phyloP scores from a whole-genome alignment of 75 land plant species.

The Cryptomeria japonica region DNA sequence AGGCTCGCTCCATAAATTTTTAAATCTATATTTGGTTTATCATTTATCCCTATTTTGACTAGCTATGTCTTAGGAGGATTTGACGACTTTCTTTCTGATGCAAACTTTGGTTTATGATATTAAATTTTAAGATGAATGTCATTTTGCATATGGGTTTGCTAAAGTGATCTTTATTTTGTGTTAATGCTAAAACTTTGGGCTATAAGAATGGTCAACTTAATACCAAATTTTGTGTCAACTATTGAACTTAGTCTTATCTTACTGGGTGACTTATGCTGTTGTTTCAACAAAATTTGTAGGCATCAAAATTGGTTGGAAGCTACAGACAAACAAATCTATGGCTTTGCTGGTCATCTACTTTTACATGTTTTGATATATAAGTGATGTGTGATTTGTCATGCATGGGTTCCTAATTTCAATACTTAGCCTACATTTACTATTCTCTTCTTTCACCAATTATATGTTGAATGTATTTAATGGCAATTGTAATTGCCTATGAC shows the following conservation, averaged over 20 bases:
- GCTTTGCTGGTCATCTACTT: neutral
- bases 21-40: no score
- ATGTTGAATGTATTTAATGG: no score
- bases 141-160: neutral
- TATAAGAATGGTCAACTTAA: neutral
- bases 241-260: neutral
- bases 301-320: neutral
- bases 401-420: no score
- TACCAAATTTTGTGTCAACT: neutral
- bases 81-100: neutral
- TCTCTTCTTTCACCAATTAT: no score
- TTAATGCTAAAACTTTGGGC: neutral
- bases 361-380: no score
- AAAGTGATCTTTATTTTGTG: no score
- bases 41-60: neutral
- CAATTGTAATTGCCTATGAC: no score
- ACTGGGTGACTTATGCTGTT: neutral
- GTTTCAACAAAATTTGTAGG: neutral
- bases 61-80: neutral
- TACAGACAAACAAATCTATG: neutral
- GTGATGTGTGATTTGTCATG: no score
- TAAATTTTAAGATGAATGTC: neutral
- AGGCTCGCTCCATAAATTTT: neutral
- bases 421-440: no score
- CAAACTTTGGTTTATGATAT: neutral